phyloP scores from a whole-genome alignment of 768 basidiomycete genomes.

The Suillus sp. region DNA sequence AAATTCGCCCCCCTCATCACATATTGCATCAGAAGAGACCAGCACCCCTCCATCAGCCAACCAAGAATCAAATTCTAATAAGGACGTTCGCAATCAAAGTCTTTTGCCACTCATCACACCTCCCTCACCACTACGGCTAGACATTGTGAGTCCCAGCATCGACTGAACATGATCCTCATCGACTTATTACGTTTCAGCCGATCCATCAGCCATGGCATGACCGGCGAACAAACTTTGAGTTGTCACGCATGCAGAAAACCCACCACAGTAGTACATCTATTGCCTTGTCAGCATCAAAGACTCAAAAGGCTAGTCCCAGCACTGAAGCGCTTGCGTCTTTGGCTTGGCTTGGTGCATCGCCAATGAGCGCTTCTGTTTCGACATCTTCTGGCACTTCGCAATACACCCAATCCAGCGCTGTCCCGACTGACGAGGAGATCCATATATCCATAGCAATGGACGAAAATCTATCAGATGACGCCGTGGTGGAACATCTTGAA shows the following conservation, averaged over 20 bases:
- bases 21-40: not conserved
- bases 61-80: not conserved
- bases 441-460: conserved; percentile 50
- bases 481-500: conserved; percentile 50
- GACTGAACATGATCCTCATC: not conserved
- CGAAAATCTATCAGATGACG: conserved; percentile 52
- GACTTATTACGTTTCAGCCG: conserved; percentile 25
- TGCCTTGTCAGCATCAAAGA: conserved; percentile 4
- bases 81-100: conserved; percentile 3
- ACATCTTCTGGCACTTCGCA: conserved; percentile 1
- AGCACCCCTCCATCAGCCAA: not conserved
- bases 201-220: conserved; percentile 34
- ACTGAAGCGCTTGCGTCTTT: conserved; percentile 36
- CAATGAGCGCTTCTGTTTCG: conserved; percentile 8
- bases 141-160: conserved; percentile 26
- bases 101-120: conserved; percentile 26
- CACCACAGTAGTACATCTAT: not conserved
- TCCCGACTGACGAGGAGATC: conserved; percentile 38
- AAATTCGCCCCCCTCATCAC: not conserved
- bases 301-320: conserved; percentile 16
- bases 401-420: conserved; percentile 8
- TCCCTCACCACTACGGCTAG: conserved; percentile 29
- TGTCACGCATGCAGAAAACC: not conserved
- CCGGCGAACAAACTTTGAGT: conserved; percentile 24
- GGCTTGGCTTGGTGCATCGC: conserved; percentile 32